A percentile compares a stretch with the other conserved stretches of the same genome.
Evolutionary conservation across 805 yeast species (phyloP).

Genomic region (Wickerhamiella galacta): DNA sequence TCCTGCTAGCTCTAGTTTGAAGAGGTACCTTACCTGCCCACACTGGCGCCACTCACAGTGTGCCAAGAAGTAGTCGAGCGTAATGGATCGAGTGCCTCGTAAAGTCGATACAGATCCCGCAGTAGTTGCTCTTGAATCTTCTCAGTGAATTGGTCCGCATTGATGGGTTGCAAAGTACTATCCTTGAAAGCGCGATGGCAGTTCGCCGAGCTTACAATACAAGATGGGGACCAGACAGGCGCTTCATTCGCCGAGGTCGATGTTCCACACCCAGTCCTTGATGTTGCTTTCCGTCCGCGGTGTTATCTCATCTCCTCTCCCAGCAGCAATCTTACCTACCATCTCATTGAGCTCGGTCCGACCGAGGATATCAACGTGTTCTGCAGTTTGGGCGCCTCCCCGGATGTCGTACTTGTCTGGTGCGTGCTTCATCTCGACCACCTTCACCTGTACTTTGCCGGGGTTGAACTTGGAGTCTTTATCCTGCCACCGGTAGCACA

Average conservation of each 20-base stretch:
- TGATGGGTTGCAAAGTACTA: no score
- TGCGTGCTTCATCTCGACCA: slow-evolving; percentile 84
- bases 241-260: slow-evolving; percentile 31
- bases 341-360: slow-evolving; percentile 83
- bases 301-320: slow-evolving; percentile 51
- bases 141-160: no score
- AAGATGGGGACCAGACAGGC: background rate
- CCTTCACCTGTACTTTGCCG: slow-evolving; percentile 48
- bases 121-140: no score
- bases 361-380: slow-evolving; percentile 92
- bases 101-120: no score
- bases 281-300: slow-evolving; percentile 44
- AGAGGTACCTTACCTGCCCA: no score
- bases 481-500: slow-evolving; percentile 83
- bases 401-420: slow-evolving; percentile 88
- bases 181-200: no score
- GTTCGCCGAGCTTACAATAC: background rate
- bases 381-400: slow-evolving; percentile 96
- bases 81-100: no score
- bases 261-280: slow-evolving; percentile 39
- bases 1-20: no score
- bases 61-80: no score
- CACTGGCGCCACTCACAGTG: no score
- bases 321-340: slow-evolving; percentile 65
- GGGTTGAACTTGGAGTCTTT: slow-evolving; percentile 56